Evolutionary conservation across 495 filamentous ascomycete genomes (phyloP).

Genomic region (Penicillium maclennaniae): DNA sequence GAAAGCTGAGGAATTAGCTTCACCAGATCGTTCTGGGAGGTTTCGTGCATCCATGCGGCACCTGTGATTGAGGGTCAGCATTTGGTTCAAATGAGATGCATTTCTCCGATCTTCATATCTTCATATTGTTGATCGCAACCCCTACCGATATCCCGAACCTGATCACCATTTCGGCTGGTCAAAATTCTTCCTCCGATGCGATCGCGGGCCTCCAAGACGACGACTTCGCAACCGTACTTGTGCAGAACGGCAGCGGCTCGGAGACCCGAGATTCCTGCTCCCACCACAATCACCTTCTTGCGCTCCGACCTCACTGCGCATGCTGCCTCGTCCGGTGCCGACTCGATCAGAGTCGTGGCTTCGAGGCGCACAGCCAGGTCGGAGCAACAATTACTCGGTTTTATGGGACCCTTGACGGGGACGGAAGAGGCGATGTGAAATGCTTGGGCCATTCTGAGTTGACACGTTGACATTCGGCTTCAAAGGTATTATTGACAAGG

Average conservation of each 20-base stretch:
- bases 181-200: slow-evolving; percentile 25
- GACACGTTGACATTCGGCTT: slow-evolving; percentile 22
- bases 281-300: slow-evolving; percentile 26
- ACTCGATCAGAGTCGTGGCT: slow-evolving; percentile 14
- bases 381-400: slow-evolving; percentile 25
- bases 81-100: background rate
- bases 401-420: slow-evolving; percentile 11
- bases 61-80: slow-evolving; percentile 9
- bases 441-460: slow-evolving; percentile 22
- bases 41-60: slow-evolving; percentile 28
- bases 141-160: slow-evolving; percentile 22
- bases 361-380: slow-evolving; percentile 21
- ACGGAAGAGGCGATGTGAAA: slow-evolving; percentile 16
- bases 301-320: slow-evolving; percentile 20
- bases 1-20: slow-evolving; percentile 19
- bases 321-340: slow-evolving; percentile 12
- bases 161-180: slow-evolving; percentile 17
- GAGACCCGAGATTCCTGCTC: slow-evolving; percentile 23
- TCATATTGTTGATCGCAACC: background rate
- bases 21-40: slow-evolving; percentile 24
- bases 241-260: slow-evolving; percentile 18
- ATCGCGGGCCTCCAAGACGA: slow-evolving; percentile 26
- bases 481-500: background rate
- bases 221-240: slow-evolving; percentile 18
- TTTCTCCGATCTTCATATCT: background rate